A percentile compares a stretch with the other conserved stretches of the same genome.
Conservation (phyloP, 257 asterid genomes). For the Plantago ovata region DNA sequence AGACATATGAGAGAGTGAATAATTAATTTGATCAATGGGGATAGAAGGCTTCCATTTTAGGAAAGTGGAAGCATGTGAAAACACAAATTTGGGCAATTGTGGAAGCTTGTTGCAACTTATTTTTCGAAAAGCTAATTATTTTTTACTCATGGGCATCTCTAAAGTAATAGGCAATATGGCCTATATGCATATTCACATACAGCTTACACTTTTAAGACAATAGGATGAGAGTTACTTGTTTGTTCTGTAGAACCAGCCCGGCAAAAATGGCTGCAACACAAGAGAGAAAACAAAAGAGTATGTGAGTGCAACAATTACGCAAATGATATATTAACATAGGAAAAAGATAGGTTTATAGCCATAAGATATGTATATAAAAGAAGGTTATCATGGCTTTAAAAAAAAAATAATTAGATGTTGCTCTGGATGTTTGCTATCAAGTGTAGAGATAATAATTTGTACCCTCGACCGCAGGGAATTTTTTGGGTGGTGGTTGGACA, state of each 20-base stretch:
- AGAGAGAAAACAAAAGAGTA: constrained; percentile 2
- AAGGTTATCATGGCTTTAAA: neutral
- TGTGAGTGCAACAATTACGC: constrained; percentile 7
- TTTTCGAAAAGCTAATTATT: neutral
- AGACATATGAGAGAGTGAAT: too few relatives aligned
- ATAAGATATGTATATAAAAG: neutral
- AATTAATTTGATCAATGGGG: too few relatives aligned
- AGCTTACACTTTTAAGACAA: constrained; percentile 5
- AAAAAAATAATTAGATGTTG: constrained; percentile 3
- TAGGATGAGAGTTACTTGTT: constrained; percentile 45
- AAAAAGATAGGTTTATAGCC: too few relatives aligned
- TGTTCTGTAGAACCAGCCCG: constrained; percentile 85
- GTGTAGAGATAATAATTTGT: constrained; percentile 32
- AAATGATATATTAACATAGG: neutral
- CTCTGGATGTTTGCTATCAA: neutral
- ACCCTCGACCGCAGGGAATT: constrained; percentile 80
- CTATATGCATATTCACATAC: neutral
- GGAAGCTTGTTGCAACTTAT: neutral
- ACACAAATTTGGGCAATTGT: too few relatives aligned
- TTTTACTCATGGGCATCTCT: neutral
- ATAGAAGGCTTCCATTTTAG: too few relatives aligned
- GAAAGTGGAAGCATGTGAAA: too few relatives aligned
- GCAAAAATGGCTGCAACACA: constrained; percentile 69
- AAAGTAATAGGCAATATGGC: constrained; percentile 1
- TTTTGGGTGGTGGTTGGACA: constrained; percentile 76